Base-by-base conservation (phyloP, 495 filamentous ascomycete genomes). In the Mytilinidion resinicola region DNA sequence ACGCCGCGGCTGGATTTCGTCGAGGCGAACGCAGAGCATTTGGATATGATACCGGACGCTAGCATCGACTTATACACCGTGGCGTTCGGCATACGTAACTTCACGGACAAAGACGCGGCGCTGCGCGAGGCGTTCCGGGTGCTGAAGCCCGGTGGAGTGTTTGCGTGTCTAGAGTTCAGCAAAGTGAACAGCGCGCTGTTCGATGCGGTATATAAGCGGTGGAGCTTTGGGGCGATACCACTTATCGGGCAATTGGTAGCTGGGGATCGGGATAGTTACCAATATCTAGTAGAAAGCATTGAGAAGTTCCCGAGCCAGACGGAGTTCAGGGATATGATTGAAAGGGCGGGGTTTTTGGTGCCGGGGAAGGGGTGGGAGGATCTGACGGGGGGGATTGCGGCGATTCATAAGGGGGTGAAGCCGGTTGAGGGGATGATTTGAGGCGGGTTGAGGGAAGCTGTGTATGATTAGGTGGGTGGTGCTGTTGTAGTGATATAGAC, bases 201-300 rank as follows among this genome's bases (percentile, higher is more conserved):
- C 67, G 85, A 96, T 74, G 82, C 80, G n/a, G 70, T 92, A 3
- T 98, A 98, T 75, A 95, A 96, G 78, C 77, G 89, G 54, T 98
- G 95, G 89, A 96, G 90, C 62, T 98, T 97, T 73, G 78, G 83
- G 50, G 89, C 90, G 14, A 98, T 98, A 61, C 93, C 93, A 1
- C 66, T 98, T 46, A 96, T 98, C 70, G 93, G 93, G 15, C 91
- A 98, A 75, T 63, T 98, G 61, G 91, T 98, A 34, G 95, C 93
- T 3, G 92, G 88, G 2, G 93, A 98, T 70, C 78, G 93, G 51
- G 91, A 90, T 64, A 96, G 90, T 68, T 98, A 98, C 72, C 95
- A 97, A 81, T 98, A 98, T 76, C 74, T 98, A 37, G 95, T 97
- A 25, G 93, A 98, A 81, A 96, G 90, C 73, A 97, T 98, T 75